Conservation (phyloP, 164 flowering plant species). For the Nelumbo lutea region DNA sequence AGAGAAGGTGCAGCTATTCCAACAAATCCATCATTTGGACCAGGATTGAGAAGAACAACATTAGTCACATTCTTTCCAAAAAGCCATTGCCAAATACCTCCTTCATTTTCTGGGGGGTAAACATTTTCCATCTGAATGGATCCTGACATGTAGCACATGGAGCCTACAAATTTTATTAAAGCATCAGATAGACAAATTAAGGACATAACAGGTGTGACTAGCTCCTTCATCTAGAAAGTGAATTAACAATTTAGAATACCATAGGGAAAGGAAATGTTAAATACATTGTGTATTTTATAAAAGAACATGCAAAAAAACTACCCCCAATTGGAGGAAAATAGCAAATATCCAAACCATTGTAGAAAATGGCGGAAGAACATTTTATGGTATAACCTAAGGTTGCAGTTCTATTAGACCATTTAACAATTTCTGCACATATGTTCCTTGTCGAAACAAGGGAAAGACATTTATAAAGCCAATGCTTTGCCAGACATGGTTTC, state of each 20-base stretch:
- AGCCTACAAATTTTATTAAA: conserved; percentile 42
- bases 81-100: conserved; percentile 90
- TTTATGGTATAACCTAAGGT: too few species aligned
- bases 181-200: conserved; percentile 6
- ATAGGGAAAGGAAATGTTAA: neutral
- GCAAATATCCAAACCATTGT: neutral
- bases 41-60: conserved; percentile 64
- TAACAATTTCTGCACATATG: too few species aligned
- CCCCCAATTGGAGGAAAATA: neutral
- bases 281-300: neutral
- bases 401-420: too few species aligned
- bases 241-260: neutral
- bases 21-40: conserved; percentile 82
- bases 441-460: too few species aligned
- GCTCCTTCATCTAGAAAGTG: neutral
- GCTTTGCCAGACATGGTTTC: too few species aligned
- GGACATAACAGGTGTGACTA: neutral
- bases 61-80: conserved; percentile 78
- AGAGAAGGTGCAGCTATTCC: conserved; percentile 97
- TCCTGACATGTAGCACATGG: conserved; percentile 97
- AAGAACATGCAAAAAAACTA: neutral
- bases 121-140: conserved; percentile 84
- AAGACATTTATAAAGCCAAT: too few species aligned
- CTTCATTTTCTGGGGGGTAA: conserved; percentile 83
- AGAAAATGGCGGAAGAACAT: too few species aligned